Base-by-base conservation (phyloP, 768 basidiomycete species). In the Kwoniella bestiolae region DNA sequence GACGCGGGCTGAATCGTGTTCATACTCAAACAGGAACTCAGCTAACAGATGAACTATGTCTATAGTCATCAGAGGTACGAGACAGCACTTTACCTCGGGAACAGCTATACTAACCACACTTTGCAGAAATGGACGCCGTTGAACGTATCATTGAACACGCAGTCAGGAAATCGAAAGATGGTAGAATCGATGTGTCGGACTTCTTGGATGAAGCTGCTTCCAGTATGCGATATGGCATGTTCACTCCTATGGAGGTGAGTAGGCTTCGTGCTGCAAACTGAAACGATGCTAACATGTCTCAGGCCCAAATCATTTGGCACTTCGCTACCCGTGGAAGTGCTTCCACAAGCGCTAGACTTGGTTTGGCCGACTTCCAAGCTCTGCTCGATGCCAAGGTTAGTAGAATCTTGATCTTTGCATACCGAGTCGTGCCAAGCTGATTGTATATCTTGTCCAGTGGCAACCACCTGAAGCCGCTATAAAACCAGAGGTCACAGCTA, bases 241-340 rank as follows among this genome's bases (percentile, higher is more conserved):
- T 97, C 81, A 94, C 93, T 0, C 95, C 95, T 3, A 95, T 97
- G 91, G 95, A 98, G 81, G 92, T 91, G n/a, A 87, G 66, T 61
- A 16, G 26, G 8, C 3, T 31, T 16, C 1, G 18, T 44, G 3
- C 25, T 23, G 44, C n/a, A 34, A n/a, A 25, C 32, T 16, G 18
- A 31, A 16, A 57, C 23, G 32, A 66, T 23, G 21, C 46, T 45
- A n/a, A 1, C n/a, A n/a, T n/a, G n/a, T 8, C 14, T 8, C 34
- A 76, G 70, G 80, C 79, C 28, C 76, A 90, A 58, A 96, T 98
- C 75, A 89, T 99, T 75, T 99, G 97, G 83, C 95, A 99, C 81
- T 98, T 97, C 83, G 94, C 94, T 28, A 89, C 91, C 12, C 87
- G 93, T 51, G 94, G 94, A 14, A 83, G 84, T 49, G 83, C 84